These are phyloP conservation scores for Stagonosporopsis vannaccii DNA, from an alignment of 2,329 filamentous ascomycete genomes.

Conservation along the genomic window DNA sequence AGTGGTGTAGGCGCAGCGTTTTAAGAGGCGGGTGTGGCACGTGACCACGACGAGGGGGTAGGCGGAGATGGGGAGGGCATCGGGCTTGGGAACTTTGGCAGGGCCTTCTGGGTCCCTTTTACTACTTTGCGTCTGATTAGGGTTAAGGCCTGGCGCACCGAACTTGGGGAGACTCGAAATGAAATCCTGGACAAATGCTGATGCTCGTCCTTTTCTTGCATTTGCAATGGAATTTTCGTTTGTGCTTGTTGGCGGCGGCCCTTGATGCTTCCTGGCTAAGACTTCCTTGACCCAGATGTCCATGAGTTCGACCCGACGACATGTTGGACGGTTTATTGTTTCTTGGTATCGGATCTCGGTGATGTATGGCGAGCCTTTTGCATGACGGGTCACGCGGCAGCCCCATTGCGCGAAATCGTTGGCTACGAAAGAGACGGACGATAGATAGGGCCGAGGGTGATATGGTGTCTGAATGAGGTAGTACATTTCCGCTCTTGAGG, in stretches of 20 bases:
- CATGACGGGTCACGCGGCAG: constrained; percentile 21
- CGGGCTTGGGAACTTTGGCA: background rate
- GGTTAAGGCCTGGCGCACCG: background rate
- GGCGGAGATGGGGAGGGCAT: background rate
- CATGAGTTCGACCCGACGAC: constrained; percentile 21
- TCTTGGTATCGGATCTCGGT: constrained; percentile 22
- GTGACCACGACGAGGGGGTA: constrained; percentile 11
- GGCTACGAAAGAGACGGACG: constrained; percentile 25
- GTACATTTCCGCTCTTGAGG: background rate
- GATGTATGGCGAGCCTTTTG: constrained; percentile 21
- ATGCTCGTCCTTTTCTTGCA: constrained; percentile 7
- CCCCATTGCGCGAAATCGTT: constrained; percentile 27
- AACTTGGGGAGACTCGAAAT: constrained; percentile 5
- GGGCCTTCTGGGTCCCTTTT: constrained; percentile 1
- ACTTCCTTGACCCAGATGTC: constrained; percentile 29
- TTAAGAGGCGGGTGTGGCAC: constrained; percentile 19
- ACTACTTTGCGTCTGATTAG: background rate
- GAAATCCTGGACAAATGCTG: constrained; percentile 22
- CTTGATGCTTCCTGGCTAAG: constrained; percentile 12
- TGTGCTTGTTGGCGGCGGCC: background rate
- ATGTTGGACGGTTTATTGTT: constrained; percentile 3
- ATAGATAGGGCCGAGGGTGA: constrained; percentile 13
- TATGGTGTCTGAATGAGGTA: constrained; percentile 9
- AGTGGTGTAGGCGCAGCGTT: constrained; percentile 16
- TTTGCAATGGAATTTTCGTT: background rate